A percentile compares a stretch with the other conserved stretches of the same genome.
Evolutionary conservation across 139 green algal species (phyloP).

Genomic region (Chlorella ohadii): DNA sequence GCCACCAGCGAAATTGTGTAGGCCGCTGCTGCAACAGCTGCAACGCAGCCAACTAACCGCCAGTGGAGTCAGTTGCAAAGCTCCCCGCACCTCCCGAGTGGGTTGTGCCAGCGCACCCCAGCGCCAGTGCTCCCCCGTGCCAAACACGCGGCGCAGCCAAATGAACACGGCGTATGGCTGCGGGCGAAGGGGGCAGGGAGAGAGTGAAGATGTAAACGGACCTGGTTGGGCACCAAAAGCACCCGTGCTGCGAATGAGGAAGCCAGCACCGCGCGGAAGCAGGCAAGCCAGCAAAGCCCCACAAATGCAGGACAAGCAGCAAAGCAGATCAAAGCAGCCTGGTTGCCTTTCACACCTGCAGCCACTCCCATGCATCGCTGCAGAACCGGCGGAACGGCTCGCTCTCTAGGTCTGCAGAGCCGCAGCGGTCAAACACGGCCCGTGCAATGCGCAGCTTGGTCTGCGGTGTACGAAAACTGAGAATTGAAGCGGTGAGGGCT

Average conservation of each 20-base stretch:
- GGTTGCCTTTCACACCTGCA: background rate
- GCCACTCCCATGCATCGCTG: constrained; percentile 5
- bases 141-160: constrained; percentile 88
- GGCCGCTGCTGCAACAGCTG: too few species aligned
- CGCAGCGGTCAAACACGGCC: constrained; percentile 58
- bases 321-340: too few species aligned
- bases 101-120: constrained; percentile 81
- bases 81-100: constrained; percentile 39
- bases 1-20: too few species aligned
- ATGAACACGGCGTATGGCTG: constrained; percentile 91
- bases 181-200: background rate
- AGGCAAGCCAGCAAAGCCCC: too few species aligned
- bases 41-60: too few species aligned
- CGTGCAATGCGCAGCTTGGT: constrained; percentile 80
- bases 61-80: too few species aligned
- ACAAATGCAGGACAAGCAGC: too few species aligned
- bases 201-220: too few species aligned
- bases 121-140: constrained; percentile 88
- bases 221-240: too few species aligned
- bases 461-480: constrained; percentile 14
- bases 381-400: constrained; percentile 34
- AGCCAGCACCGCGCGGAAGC: too few species aligned
- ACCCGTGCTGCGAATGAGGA: too few species aligned
- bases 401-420: constrained; percentile 45
- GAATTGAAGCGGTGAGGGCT: too few species aligned